A percentile compares a stretch with the other conserved stretches of the same genome.
Conservation (phyloP, 129 eudicot species). For the Smallanthus sonchifolius region DNA sequence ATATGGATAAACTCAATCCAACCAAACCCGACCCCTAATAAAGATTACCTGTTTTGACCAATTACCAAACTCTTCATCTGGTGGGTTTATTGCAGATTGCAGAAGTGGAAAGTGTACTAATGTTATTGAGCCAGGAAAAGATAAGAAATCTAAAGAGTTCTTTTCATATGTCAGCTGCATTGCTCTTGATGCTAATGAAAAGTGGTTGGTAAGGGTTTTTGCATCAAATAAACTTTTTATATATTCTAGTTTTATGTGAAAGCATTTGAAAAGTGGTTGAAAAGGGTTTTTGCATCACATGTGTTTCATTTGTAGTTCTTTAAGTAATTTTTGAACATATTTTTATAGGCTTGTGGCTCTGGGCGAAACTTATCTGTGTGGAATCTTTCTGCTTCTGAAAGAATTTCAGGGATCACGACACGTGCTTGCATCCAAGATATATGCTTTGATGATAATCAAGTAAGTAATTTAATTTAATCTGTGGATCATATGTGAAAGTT, state of each 20-base stretch:
- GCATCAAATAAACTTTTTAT: constrained; percentile 8
- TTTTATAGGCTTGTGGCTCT: constrained; percentile 75
- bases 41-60: background rate
- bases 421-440: constrained; percentile 72
- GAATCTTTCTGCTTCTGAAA: constrained; percentile 89
- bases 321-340: background rate
- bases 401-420: constrained; percentile 47
- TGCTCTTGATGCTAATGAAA: constrained; percentile 93
- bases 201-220: constrained; percentile 89
- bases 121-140: constrained; percentile 52
- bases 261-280: too few relatives aligned
- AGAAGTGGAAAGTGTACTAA: constrained; percentile 75
- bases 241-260: background rate
- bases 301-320: background rate
- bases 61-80: background rate
- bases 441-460: constrained; percentile 78
- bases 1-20: background rate
- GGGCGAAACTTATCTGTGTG: constrained; percentile 70
- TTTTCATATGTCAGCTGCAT: constrained; percentile 66
- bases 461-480: constrained; percentile 18
- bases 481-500: background rate
- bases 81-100: constrained; percentile 56
- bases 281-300: too few relatives aligned
- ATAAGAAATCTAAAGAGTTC: constrained; percentile 38
- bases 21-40: background rate